Evolutionary conservation across 768 basidiomycete species (phyloP).

Genomic region (Tubosaeta sp.): DNA sequence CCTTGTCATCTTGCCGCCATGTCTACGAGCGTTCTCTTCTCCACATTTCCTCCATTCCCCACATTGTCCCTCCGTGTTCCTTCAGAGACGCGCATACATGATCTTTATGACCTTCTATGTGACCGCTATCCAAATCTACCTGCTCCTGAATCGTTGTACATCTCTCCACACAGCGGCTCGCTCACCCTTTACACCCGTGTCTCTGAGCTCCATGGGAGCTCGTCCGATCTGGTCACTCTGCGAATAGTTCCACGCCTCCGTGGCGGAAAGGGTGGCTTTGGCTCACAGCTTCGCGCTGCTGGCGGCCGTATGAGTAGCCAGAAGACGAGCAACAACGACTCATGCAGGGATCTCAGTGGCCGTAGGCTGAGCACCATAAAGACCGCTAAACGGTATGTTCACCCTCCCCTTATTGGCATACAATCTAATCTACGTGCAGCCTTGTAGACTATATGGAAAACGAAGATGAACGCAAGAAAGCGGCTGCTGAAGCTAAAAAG

Average conservation of each 20-base stretch:
- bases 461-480: conserved; percentile 77
- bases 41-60: conserved; percentile 58
- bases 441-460: conserved; percentile 82
- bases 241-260: conserved; percentile 69
- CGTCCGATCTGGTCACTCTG: conserved; percentile 51
- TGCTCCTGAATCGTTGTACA: conserved; percentile 34
- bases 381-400: conserved; percentile 84
- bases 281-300: conserved; percentile 91
- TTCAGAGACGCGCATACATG: conserved; percentile 35
- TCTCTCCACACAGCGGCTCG: conserved; percentile 39
- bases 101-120: conserved; percentile 41
- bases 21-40: conserved; percentile 52
- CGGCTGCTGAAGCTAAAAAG: conserved; percentile 70
- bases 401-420: not conserved
- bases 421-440: conserved; percentile 35
- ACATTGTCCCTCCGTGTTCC: conserved; percentile 48
- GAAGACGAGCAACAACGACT: conserved; percentile 93
- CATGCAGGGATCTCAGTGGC: conserved; percentile 89
- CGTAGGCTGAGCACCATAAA: conserved; percentile 90
- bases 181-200: conserved; percentile 30
- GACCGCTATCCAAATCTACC: conserved; percentile 49
- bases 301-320: conserved; percentile 97
- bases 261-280: conserved; percentile 98
- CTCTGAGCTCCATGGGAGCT: conserved; percentile 32
- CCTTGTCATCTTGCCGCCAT: conserved; percentile 27